phyloP scores from a whole-genome alignment of 75 land plant species.

The Cunninghamia lanceolata region DNA sequence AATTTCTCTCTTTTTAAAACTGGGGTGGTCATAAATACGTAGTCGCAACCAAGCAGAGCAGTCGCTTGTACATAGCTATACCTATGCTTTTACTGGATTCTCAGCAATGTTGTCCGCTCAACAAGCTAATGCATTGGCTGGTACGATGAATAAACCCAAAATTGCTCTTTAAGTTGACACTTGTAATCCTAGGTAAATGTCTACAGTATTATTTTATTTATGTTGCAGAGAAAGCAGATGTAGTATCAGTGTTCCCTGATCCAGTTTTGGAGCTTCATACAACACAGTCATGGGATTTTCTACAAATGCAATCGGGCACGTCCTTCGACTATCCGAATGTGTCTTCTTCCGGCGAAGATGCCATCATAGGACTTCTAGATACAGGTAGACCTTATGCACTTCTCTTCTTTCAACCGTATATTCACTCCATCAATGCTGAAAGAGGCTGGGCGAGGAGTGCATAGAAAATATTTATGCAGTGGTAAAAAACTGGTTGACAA shows the following conservation, averaged over 20 bases:
- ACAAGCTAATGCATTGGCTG: constrained; percentile 49
- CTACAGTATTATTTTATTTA: background rate
- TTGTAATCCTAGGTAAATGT: background rate
- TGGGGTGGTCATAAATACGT: too few relatives aligned
- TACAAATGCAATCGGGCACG: constrained; percentile 30
- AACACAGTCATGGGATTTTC: constrained; percentile 82
- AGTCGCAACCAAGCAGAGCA: constrained; percentile 45
- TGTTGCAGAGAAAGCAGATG: constrained; percentile 37
- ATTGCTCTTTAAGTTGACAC: background rate
- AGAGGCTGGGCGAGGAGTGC: too few relatives aligned
- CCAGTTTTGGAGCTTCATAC: constrained; percentile 59
- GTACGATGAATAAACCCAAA: constrained; percentile 17
- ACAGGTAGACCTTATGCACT: constrained; percentile 61
- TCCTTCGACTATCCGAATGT: too few relatives aligned
- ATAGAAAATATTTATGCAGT: too few relatives aligned
- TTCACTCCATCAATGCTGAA: too few relatives aligned
- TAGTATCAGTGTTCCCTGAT: constrained; percentile 70
- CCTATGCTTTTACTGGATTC: constrained; percentile 71
- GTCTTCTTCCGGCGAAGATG: constrained; percentile 27
- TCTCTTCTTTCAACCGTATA: too few relatives aligned
- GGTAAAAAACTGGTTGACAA: too few relatives aligned
- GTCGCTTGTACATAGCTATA: constrained; percentile 51
- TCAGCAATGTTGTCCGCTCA: constrained; percentile 63
- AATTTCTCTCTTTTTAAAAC: too few relatives aligned
- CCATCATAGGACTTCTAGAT: constrained; percentile 74